Percentiles rank a stretch among this genome's conserved stretches.
phyloP scores from a whole-genome alignment of 352 stramenopile genomes.

The Pythium apleroticum region DNA sequence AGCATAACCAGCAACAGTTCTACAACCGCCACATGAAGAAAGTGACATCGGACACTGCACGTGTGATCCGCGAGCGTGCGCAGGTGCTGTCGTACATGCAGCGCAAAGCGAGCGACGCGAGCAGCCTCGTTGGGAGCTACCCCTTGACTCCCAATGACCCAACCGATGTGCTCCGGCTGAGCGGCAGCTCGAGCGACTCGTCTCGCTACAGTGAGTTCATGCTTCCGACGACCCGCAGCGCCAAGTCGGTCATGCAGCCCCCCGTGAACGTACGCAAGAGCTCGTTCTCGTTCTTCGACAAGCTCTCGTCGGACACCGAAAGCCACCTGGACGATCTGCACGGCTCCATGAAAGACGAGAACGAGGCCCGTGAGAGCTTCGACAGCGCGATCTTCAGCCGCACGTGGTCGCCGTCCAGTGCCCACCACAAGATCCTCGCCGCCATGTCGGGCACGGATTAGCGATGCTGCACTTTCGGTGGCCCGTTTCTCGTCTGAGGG shows the following conservation, averaged over 20 bases:
- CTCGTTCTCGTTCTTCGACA: constrained; percentile 89
- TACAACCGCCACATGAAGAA: constrained; percentile 22
- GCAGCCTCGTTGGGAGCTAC: constrained; percentile 40
- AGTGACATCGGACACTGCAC: constrained; percentile 46
- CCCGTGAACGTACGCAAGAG: constrained; percentile 44
- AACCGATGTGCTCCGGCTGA: constrained; percentile 42
- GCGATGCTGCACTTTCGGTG: too few relatives aligned
- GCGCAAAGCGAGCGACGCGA: constrained; percentile 80
- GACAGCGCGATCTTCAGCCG: constrained; percentile 30
- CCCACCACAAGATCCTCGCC: constrained; percentile 29
- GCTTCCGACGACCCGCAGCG: constrained; percentile 42
- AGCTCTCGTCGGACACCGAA: constrained; percentile 75
- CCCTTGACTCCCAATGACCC: constrained; percentile 43
- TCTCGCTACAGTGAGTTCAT: constrained; percentile 48
- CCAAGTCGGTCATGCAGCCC: constrained; percentile 34
- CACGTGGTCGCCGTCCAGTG: constrained; percentile 30
- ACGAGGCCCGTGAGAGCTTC: constrained; percentile 24
- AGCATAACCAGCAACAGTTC: constrained; percentile 28
- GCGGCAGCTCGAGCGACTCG: constrained; percentile 72
- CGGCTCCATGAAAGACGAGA: constrained; percentile 39
- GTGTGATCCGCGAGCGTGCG: constrained; percentile 75
- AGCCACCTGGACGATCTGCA: constrained; percentile 54
- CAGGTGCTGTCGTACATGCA: constrained; percentile 88
- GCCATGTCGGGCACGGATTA: constrained; percentile 21
- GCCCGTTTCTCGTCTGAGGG: too few relatives aligned